Percentiles rank a stretch among this genome's conserved stretches.
Evolutionary conservation across 371 early-diverging fungal species (phyloP).

Genomic region (Lichtheimia ornata): DNA sequence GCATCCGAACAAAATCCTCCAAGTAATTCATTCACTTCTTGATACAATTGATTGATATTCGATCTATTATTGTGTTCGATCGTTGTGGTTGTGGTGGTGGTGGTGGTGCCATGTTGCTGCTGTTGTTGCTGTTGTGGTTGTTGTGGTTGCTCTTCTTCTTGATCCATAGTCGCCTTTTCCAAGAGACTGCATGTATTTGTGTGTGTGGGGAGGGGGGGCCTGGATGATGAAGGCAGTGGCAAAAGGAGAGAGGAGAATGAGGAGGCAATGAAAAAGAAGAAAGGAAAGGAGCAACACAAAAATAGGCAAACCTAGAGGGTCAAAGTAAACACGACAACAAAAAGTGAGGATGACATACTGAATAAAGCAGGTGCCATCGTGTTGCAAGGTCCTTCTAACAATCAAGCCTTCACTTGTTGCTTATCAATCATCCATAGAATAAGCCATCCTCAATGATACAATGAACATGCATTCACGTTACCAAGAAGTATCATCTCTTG

Average conservation of each 20-base stretch:
- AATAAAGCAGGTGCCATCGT: slow-evolving; percentile 1
- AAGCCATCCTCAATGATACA: neutral
- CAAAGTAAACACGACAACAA: no score
- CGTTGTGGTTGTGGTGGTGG: neutral
- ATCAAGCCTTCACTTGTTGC: neutral
- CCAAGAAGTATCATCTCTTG: neutral
- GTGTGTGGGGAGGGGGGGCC: neutral
- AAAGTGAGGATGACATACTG: neutral
- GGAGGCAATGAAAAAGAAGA: slow-evolving; percentile 2
- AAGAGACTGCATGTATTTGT: neutral
- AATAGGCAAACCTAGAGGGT: neutral
- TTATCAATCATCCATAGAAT: neutral
- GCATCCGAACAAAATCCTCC: slow-evolving; percentile 16
- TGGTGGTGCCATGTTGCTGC: neutral
- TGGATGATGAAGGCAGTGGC: neutral
- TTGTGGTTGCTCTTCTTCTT: neutral
- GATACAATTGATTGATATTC: slow-evolving; percentile 8
- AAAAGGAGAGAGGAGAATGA: neutral
- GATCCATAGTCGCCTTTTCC: neutral
- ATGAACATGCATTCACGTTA: neutral
- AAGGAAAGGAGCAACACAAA: neutral
- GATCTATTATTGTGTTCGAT: no score
- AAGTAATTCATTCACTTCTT: slow-evolving; percentile 21
- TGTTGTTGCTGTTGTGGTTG: neutral
- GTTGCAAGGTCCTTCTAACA: neutral